Evolutionary conservation across 768 basidiomycete species (phyloP), one percentile per base, ranked within the genome.

Genomic region (Agaricus blazei): DNA sequence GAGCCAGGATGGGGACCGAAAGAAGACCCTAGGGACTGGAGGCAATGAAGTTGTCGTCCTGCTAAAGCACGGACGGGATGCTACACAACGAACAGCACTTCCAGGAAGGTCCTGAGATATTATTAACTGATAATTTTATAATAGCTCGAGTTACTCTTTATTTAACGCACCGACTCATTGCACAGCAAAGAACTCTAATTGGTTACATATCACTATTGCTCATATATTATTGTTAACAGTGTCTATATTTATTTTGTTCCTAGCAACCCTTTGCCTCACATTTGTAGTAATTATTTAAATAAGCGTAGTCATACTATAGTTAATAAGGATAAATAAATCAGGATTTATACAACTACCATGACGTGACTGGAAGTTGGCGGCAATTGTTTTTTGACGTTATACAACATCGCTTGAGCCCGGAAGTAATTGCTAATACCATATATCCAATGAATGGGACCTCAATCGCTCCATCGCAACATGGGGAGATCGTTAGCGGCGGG

Each of bases 41-140:
- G 96, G 96, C 2, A 97, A 87, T 58, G 84, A 87, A 38, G 73
- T 98, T 23, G 82, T 91, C 11, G 69, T 80, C 9, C 81, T 97
- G 46, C 76, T 99, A 56, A 98, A 97, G 70, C 84, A 88, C 19
- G 91, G 90, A 11, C 80, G 96, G 56, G 95, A 97, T 62, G 90
- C 93, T 29, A 98, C 96, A 5, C 65, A 71, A 12, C 54, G 42
- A 15, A 56, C 54, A 34, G 48, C 48, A 7, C 54, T 56, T 34
- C 54, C 54, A 4, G 54, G 54, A 19, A 47, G 54, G 41, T 31
- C 31, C 12, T 48, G 41, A 49, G 34, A 38, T n/a, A 48, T 14
- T 24, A 46, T n/a, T 24, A 24, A 27, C 29, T 9, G 15, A n/a
- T 47, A 1, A 15, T 12, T 47, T 11, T 14, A 15, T 41, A 15